Conservation (phyloP, 2,329 filamentous ascomycete genomes). For the Xylaria sp. region DNA sequence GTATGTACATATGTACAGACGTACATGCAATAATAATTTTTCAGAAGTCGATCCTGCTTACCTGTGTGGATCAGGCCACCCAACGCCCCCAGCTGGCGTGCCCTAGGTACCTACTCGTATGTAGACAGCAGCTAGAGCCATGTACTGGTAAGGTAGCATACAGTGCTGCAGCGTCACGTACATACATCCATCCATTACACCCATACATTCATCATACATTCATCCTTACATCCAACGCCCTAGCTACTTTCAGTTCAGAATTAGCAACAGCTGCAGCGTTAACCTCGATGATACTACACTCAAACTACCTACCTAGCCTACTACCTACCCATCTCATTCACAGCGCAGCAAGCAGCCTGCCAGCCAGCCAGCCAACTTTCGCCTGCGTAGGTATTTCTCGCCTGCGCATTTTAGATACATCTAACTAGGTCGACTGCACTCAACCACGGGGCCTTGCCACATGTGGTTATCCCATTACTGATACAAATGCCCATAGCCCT, state of each 20-base stretch:
- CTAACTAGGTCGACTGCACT: no score
- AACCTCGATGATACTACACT: background rate
- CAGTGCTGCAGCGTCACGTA: background rate
- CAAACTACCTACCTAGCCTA: background rate
- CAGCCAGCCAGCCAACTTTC: no score
- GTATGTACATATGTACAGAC: background rate
- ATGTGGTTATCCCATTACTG: constrained; percentile 11
- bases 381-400: no score
- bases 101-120: background rate
- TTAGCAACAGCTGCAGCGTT: constrained; percentile 1
- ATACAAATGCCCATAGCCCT: constrained; percentile 29
- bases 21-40: background rate
- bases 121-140: background rate
- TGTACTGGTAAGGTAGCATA: background rate
- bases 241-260: no score
- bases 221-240: no score
- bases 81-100: background rate
- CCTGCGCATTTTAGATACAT: no score
- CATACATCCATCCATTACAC: background rate
- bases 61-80: no score
- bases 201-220: no score
- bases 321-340: background rate
- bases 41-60: no score
- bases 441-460: constrained; percentile 19
- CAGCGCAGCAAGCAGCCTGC: background rate